Percentiles rank a stretch among this genome's conserved stretches.
phyloP scores from a whole-genome alignment of 345 rosid genomes.

The Eucalyptus urophylla region DNA sequence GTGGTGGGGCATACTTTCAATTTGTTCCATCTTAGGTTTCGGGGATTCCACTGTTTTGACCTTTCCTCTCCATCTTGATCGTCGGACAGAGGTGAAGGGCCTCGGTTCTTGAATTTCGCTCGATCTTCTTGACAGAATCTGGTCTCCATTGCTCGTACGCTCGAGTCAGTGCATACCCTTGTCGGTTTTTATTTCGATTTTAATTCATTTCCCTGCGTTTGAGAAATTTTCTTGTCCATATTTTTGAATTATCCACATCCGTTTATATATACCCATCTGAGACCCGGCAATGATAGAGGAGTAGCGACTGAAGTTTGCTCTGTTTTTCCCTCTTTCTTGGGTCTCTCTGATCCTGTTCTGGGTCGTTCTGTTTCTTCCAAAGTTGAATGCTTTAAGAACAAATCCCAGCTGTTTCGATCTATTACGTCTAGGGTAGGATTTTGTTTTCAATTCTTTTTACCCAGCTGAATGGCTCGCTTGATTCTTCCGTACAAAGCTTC shows the following conservation, averaged over 20 bases:
- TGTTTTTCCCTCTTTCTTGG: neutral
- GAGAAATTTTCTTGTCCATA: constrained; percentile 23
- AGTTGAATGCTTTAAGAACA: neutral
- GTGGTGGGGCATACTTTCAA: neutral
- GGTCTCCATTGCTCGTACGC: neutral
- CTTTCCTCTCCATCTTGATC: constrained; percentile 8
- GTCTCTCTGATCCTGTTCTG: neutral
- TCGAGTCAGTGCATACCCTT: neutral
- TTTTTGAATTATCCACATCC: constrained; percentile 24
- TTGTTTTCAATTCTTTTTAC: neutral
- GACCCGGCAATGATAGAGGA: neutral
- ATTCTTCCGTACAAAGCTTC: constrained; percentile 73
- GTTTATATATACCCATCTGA: neutral
- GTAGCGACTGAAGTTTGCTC: neutral
- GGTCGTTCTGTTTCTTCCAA: neutral
- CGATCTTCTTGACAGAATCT: neutral
- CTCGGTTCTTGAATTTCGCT: neutral
- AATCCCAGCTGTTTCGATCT: neutral
- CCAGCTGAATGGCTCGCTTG: constrained; percentile 61
- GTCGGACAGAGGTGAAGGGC: neutral
- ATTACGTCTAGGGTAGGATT: neutral
- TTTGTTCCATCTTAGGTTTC: constrained; percentile 1
- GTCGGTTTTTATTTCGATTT: neutral
- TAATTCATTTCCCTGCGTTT: neutral
- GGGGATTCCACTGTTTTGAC: neutral